These are phyloP conservation scores for Warburgia ugandensis DNA, from an alignment of 164 flowering plant genomes.

Conservation along the genomic window DNA sequence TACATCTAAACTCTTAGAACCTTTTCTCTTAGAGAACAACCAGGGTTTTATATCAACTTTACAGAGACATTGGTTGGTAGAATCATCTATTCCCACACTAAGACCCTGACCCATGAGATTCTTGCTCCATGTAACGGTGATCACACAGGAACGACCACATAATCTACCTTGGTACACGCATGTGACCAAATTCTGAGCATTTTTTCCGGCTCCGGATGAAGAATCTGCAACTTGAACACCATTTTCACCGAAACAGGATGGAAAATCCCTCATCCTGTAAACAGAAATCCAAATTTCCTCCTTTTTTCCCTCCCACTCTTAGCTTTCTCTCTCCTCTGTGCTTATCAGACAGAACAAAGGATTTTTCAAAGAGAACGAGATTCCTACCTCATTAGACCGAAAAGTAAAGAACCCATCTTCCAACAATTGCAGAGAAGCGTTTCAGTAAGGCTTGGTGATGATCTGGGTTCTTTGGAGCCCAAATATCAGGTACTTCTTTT, in stretches of 20 bases:
- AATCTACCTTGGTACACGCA: conserved; percentile 28
- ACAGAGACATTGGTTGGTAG: conserved; percentile 24
- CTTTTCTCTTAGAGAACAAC: conserved; percentile 38
- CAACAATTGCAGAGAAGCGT: conserved; percentile 8
- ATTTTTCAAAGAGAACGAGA: neutral
- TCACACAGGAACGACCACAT: conserved; percentile 22
- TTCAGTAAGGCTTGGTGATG: conserved; percentile 1
- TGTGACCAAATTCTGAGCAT: conserved; percentile 36
- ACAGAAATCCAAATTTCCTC: neutral
- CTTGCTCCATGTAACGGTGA: conserved; percentile 38
- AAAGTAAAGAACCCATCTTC: conserved; percentile 14
- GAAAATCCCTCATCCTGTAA: conserved; percentile 35
- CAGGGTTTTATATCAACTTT: conserved; percentile 38
- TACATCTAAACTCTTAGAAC: conserved; percentile 21
- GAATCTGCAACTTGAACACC: conserved; percentile 44
- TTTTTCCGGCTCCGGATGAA: conserved; percentile 19
- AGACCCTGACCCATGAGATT: conserved; percentile 37
- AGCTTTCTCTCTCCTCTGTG: neutral
- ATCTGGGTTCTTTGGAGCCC: neutral
- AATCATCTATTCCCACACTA: conserved; percentile 27
- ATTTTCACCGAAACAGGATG: conserved; percentile 44
- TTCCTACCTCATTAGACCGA: conserved; percentile 2
- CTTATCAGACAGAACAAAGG: neutral
- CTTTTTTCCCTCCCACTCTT: neutral
- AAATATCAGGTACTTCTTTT: neutral